phyloP scores from a whole-genome alignment of 2,329 filamentous ascomycete genomes.

The Claviceps arundinis region DNA sequence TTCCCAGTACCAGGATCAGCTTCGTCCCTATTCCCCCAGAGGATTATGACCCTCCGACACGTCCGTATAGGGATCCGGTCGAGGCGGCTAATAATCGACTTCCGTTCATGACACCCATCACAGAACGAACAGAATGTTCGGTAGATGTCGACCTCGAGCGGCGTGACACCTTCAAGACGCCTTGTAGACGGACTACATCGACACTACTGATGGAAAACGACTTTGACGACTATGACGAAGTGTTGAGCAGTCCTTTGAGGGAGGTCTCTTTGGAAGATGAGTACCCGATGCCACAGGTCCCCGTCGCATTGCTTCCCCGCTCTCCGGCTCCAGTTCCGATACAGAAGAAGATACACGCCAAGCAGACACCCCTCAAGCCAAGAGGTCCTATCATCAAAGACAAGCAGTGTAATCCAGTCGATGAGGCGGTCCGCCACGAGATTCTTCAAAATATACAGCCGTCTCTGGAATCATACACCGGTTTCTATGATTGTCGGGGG shows the following conservation, averaged over 20 bases:
- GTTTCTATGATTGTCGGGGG: conserved; percentile 62
- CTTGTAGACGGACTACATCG: conserved; percentile 42
- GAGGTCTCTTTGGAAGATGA: conserved; percentile 43
- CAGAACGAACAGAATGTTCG: conserved; percentile 86
- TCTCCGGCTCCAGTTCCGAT: conserved; percentile 18
- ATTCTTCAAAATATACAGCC: conserved; percentile 67
- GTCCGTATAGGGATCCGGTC: conserved; percentile 67
- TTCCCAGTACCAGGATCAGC: conserved; percentile 43
- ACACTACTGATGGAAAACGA: conserved; percentile 17
- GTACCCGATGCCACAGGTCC: conserved; percentile 31
- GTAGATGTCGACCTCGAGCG: conserved; percentile 51
- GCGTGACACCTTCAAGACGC: conserved; percentile 60
- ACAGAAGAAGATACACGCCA: conserved; percentile 19
- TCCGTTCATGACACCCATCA: conserved; percentile 98
- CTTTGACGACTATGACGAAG: conserved; percentile 27
- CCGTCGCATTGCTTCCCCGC: conserved; percentile 37
- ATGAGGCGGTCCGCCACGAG: conserved; percentile 56
- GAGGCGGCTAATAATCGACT: conserved; percentile 79
- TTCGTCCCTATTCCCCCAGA: conserved; percentile 75
- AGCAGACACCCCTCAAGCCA: conserved; percentile 23
- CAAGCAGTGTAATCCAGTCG: conserved; percentile 75
- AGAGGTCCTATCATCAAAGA: conserved; percentile 72
- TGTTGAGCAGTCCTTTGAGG: conserved; percentile 59
- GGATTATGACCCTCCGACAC: conserved; percentile 68
- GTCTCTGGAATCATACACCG: conserved; percentile 58